Percentiles rank a stretch among this genome's conserved stretches.
These are phyloP conservation scores for Xenosphaeropsis pyriputrescens DNA, from an alignment of 2,329 filamentous ascomycete genomes.

Conservation along the genomic window DNA sequence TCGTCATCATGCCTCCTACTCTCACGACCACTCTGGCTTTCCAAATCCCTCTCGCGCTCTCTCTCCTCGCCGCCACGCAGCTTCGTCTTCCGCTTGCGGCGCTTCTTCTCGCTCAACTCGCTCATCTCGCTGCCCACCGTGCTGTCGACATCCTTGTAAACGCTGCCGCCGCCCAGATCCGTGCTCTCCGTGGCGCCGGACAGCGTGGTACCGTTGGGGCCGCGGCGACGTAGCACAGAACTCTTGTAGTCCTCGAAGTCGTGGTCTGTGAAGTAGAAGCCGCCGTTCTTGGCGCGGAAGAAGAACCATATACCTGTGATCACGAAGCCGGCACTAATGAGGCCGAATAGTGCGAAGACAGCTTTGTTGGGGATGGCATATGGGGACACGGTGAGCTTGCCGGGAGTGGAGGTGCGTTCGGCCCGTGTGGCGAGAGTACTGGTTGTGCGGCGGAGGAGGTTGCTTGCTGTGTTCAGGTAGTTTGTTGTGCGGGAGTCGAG, in stretches of 20 bases:
- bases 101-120: slow-evolving; percentile 21
- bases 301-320: slow-evolving; percentile 86
- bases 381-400: slow-evolving; percentile 34
- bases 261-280: slow-evolving; percentile 68
- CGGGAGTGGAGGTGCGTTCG: slow-evolving; percentile 20
- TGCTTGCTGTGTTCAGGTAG: no score
- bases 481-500: no score
- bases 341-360: slow-evolving; percentile 73
- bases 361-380: slow-evolving; percentile 41
- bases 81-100: slow-evolving; percentile 17
- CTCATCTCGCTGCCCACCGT: slow-evolving; percentile 16
- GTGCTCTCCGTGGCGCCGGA: slow-evolving; percentile 73
- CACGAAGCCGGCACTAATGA: slow-evolving; percentile 68
- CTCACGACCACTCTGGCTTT: slow-evolving; percentile 16
- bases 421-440: no score
- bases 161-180: slow-evolving; percentile 71
- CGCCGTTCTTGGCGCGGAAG: slow-evolving; percentile 94
- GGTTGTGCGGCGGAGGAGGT: no score
- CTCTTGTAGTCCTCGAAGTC: slow-evolving; percentile 99
- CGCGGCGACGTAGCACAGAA: slow-evolving; percentile 77
- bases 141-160: slow-evolving; percentile 54
- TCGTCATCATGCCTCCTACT: slow-evolving; percentile 39
- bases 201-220: slow-evolving; percentile 76
- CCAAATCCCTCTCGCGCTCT: slow-evolving; percentile 6
- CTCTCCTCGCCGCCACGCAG: slow-evolving; percentile 28